Evolutionary conservation across 1,284 basidiomycete species (phyloP).

Genomic region (Fomitopsis betulina): DNA sequence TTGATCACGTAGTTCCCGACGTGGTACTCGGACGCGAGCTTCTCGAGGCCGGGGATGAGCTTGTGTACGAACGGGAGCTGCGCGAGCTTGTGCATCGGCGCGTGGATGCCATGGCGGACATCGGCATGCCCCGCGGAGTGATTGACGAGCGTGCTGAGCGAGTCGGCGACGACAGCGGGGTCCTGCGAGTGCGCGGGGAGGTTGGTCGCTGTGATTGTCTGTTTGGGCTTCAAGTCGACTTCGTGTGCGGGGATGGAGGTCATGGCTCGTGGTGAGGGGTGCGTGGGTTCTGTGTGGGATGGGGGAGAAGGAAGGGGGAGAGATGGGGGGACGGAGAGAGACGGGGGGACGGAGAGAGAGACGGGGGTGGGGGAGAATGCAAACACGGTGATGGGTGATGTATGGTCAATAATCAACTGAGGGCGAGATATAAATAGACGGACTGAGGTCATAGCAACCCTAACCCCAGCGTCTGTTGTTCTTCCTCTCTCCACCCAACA

Average conservation of each 20-base stretch:
- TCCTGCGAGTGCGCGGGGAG: slow-evolving; percentile 20
- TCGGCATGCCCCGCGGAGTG: slow-evolving; percentile 35
- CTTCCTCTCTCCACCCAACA: too few species aligned
- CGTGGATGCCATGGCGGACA: slow-evolving; percentile 40
- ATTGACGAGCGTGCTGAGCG: slow-evolving; percentile 39
- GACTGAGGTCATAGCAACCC: background rate
- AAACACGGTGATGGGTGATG: background rate
- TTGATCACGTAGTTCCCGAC: slow-evolving; percentile 67
- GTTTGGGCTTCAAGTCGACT: slow-evolving; percentile 23
- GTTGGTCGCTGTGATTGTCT: slow-evolving; percentile 23
- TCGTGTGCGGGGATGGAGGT: slow-evolving; percentile 12
- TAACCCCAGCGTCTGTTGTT: background rate
- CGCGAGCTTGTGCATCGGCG: slow-evolving; percentile 24
- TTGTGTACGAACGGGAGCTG: slow-evolving; percentile 37
- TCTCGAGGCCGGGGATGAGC: slow-evolving; percentile 51
- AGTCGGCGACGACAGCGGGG: slow-evolving; percentile 18
- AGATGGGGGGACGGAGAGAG: too few species aligned
- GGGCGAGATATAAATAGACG: background rate
- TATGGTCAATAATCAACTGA: background rate
- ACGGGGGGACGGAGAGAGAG: background rate
- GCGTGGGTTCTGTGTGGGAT: background rate
- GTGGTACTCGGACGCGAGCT: slow-evolving; percentile 47
- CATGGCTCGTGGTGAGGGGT: slow-evolving; percentile 10
- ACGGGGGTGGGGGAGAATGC: too few species aligned
- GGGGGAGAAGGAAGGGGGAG: background rate